Evolutionary conservation across 306 rosid genomes (phyloP), one percentile per base, ranked within the genome.

Genomic region (Cicer yamashitae): DNA sequence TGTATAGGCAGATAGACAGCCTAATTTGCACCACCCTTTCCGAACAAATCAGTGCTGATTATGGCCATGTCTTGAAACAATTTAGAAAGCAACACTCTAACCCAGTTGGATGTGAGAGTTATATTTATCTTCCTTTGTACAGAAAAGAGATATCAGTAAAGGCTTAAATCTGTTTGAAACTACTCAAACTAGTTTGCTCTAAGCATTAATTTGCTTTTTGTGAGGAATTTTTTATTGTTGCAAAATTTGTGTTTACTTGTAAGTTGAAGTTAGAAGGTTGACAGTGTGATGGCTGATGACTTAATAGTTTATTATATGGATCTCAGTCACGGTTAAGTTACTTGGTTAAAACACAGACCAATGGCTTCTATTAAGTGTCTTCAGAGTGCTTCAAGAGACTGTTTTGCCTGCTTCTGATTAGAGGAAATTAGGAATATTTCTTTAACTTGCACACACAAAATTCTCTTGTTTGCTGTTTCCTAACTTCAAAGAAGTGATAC

Each of bases 11-110:
- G 76, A 71, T 15, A 7, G 41, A 40, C 66, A 71, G 9, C 13
- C 52, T n/a, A 69, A 69, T 50, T 39, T 30, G 11, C 47, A 30
- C 41, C 76, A 71, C 65, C 43, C 76, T 54, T 71, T 71, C 60
- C 52, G 41, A 40, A 71, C 65, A 71, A 71, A 54, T 71, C 76
- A 59, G 50, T 51, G 17, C 13, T 30, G 30, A 8, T 13, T 13
- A 30, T 71, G 50, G 10, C 10, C 43, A 40, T 56, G 65, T 39
- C 50, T 7, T 14, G 11, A 14, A n/a, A 7, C 50, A n/a, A 15
- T 41, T 40, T 41, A 15, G 51, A 5, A 61, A 61, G 18, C 3
- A 6, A 38, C 37, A 20, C 37, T 37, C 10, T 34, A 41, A 40
- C 15, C 8, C 50, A 47, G 14, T 41, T 41, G 34, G 70, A 65